phyloP scores from a whole-genome alignment of 805 yeast genomes.

The Wickerhamomyces queroliae region DNA sequence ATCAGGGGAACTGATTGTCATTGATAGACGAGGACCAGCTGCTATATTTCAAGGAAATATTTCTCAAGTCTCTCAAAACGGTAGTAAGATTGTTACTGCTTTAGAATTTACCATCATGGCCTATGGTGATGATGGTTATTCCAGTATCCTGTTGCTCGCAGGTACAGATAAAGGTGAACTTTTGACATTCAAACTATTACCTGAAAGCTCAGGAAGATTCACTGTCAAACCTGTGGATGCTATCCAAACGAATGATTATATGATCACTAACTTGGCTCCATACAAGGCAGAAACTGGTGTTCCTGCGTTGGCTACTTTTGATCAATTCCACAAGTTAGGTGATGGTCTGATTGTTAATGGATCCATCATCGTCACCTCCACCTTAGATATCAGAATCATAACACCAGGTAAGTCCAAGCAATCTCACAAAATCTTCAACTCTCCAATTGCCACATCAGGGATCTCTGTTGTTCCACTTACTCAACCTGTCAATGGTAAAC shows the following conservation, averaged over 20 bases:
- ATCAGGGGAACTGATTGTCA: constrained; percentile 65
- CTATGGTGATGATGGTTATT: constrained; percentile 58
- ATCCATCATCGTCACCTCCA: constrained; percentile 47
- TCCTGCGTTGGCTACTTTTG: constrained; percentile 58
- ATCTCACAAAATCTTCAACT: constrained; percentile 55
- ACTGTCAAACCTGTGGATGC: constrained; percentile 45
- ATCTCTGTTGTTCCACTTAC: constrained; percentile 34
- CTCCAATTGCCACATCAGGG: constrained; percentile 41
- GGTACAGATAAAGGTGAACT: constrained; percentile 79
- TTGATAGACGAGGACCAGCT: constrained; percentile 81
- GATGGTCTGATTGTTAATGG: constrained; percentile 62
- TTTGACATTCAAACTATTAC: constrained; percentile 57
- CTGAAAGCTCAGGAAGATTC: constrained; percentile 57
- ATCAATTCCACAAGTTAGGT: constrained; percentile 50
- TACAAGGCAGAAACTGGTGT: constrained; percentile 54
- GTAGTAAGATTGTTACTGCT: constrained; percentile 39
- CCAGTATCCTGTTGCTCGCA: constrained; percentile 65
- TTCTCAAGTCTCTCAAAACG: constrained; percentile 17
- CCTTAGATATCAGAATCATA: constrained; percentile 55
- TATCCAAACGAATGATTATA: constrained; percentile 43
- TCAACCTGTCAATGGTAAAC: constrained; percentile 17
- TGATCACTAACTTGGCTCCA: constrained; percentile 52
- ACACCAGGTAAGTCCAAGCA: constrained; percentile 56
- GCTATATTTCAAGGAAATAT: constrained; percentile 41
- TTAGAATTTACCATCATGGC: constrained; percentile 73